Evolutionary conservation across 179 eudicot genomes (phyloP).

Genomic region (Monotropa hypopitys): DNA sequence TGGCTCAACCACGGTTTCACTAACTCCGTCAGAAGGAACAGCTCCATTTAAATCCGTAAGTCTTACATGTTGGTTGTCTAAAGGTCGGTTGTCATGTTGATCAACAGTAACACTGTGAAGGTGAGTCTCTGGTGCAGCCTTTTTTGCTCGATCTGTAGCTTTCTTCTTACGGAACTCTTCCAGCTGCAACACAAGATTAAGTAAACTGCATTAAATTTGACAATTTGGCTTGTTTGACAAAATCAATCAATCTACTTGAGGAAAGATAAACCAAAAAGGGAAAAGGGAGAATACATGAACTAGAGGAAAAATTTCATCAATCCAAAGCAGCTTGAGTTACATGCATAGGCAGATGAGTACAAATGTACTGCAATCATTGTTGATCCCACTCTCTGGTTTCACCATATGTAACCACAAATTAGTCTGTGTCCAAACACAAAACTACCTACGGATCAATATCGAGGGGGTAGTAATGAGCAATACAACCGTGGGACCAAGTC

Average conservation of each 20-base stretch:
- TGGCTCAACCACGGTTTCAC: constrained; percentile 15
- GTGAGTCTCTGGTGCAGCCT: constrained; percentile 30
- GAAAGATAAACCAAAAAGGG: not conserved
- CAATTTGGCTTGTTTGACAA: not conserved
- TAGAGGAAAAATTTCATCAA: not conserved
- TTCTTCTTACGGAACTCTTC: constrained; percentile 88
- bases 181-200: constrained; percentile 34
- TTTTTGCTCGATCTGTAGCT: constrained; percentile 56
- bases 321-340: not conserved
- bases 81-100: constrained; percentile 25
- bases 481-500: not conserved
- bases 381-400: not conserved
- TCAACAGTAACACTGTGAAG: constrained; percentile 17
- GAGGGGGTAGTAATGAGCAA: not conserved
- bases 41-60: constrained; percentile 26
- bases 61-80: constrained; percentile 28
- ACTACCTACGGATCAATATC: not conserved
- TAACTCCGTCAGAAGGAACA: constrained; percentile 24
- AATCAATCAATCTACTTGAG: not conserved
- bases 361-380: not conserved
- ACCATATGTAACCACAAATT: not conserved
- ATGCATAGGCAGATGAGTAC: not conserved
- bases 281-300: not conserved
- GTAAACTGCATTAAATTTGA: constrained; percentile 5
- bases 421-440: not conserved